Evolutionary conservation across 345 rosid genomes (phyloP), one percentile per base, ranked within the genome.

Genomic region (Gossypium anomalum): DNA sequence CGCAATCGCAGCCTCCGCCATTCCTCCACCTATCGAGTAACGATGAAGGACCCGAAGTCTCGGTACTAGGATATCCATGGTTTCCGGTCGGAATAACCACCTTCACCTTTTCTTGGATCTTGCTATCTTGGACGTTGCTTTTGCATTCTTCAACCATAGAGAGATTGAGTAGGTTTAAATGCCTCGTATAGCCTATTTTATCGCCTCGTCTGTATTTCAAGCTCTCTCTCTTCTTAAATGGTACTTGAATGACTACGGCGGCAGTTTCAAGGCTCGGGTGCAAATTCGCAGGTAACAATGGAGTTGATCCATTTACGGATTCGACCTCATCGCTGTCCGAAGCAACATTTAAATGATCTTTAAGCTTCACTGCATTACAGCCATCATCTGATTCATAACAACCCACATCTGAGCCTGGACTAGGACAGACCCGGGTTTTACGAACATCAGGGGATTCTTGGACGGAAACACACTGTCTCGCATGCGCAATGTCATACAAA

Each of bases 1-100:
- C 97, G 78, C 98, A 96, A 49, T 96, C 99, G 75, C 99, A 96
- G 6, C 97, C 93, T 77, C 99, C 98, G 2, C 97, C 97, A 7
- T 80, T 77, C 75, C 97, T 90, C 98, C 98, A 96, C 79, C 99
- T 84, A 48, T 90, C 86, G 14, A 91, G 87, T 83, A 96, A 82
- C 7, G 97, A 85, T 23, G 87, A 89, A 58, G 98, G 98, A 70
- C 91, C 94, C 9, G 8, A 81, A 79, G 80, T 85, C 65, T 90
- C 88, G 2, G 78, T 68, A 75, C 69, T 80, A 13, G 98, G 97
- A 75, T 88, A 80, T 73, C 99, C 85, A 49, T 96, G 99, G 81
- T 85, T 87, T 80, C 97, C 98, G 14, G 85, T 72, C 56, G 98
- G 97, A 82, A 96, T 79, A 62, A 92, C 84, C 73, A 90, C 93